Evolutionary conservation across 148 eudicot genomes (phyloP), one percentile per base, ranked within the genome.

Genomic region (Bassia scoparia): DNA sequence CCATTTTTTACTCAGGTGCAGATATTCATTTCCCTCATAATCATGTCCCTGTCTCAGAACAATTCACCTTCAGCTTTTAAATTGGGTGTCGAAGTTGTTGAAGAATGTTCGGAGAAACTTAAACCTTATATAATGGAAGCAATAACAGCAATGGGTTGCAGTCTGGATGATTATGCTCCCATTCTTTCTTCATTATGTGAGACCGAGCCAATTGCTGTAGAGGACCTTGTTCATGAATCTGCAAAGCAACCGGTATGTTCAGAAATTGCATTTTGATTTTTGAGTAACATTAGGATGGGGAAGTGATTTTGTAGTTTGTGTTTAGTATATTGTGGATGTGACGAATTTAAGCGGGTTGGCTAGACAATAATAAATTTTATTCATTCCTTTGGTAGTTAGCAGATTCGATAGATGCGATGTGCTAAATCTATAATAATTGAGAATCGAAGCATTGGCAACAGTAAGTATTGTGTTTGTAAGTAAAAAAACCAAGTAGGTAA

Each of bases 111-210:
- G 41, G 76, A 72, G 49, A 83, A 73, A 62, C 86, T 92, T 55
- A 80, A 49, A 73, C 84, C 77, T 35, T 82, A 74, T 83, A 84
- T 89, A 49, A 70, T 49, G 63, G 78, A 81, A 77, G 81, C 85
- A 35, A 75, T 87, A 73, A 61, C 74, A 24, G 60, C 77, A 27
- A 73, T 74, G 84, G 74, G 75, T 49, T 66, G 67, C 35, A 69
- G 73, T 68, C 24, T 80, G 35, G 79, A 82, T 71, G 91, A 89
- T 79, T 93, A 77, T 81, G 87, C 83, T 66, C 92, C 91, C 13
- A 69, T 88, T 74, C 83, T 90, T 64, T 29, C 76, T 75, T 86
- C 80, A n/a, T 76, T 87, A 30, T 89, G 83, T 75, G 76, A 83
- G 62, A 65, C 69, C 69, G 63, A 76, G 64, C 66, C 78, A 65